These are phyloP conservation scores for Tympanopsis confertula DNA, from an alignment of 2,329 filamentous ascomycete species.

Conservation along the genomic window DNA sequence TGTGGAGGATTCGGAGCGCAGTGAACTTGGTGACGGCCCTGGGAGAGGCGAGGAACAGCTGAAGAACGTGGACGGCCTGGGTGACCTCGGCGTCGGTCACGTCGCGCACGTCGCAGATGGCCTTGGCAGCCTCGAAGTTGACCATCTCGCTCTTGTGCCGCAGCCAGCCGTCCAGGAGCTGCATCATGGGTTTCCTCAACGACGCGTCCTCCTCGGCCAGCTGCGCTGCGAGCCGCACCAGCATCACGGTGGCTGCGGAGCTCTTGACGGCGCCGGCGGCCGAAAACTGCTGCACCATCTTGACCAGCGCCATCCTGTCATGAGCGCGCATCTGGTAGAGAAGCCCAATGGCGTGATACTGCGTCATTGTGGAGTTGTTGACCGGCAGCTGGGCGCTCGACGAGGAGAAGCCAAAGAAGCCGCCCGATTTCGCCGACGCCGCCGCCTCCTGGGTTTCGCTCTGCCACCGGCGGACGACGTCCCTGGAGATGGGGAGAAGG, in stretches of 20 bases:
- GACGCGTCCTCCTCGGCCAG: conserved; percentile 85
- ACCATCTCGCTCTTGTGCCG: conserved; percentile 99
- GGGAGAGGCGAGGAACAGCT: conserved; percentile 92
- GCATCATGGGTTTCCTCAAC: conserved; percentile 90
- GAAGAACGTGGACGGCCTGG: conserved; percentile 86
- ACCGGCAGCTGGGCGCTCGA: conserved; percentile 59
- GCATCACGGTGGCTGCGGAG: conserved; percentile 80
- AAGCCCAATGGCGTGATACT: conserved; percentile 95
- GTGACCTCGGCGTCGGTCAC: conserved; percentile 83
- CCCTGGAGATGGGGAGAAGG: conserved; percentile 85
- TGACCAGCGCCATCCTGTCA: conserved; percentile 94
- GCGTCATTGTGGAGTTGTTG: conserved; percentile 80
- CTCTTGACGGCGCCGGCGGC: conserved; percentile 86
- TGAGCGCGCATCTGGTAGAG: conserved; percentile 96
- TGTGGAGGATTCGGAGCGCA: conserved; percentile 89
- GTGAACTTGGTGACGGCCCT: conserved; percentile 95
- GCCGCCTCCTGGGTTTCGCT: conserved; percentile 97
- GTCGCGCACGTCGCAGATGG: conserved; percentile 88
- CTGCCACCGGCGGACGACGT: conserved; percentile 95
- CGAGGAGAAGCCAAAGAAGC: conserved; percentile 68
- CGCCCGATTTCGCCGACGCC: conserved; percentile 73
- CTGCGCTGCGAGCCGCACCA: conserved; percentile 85
- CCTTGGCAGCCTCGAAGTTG: conserved; percentile 97
- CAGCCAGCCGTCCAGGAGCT: conserved; percentile 89
- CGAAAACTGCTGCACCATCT: conserved; percentile 99